Evolutionary conservation across 2,329 filamentous ascomycete genomes (phyloP).

Genomic region (Kalaharituber pfeilii): DNA sequence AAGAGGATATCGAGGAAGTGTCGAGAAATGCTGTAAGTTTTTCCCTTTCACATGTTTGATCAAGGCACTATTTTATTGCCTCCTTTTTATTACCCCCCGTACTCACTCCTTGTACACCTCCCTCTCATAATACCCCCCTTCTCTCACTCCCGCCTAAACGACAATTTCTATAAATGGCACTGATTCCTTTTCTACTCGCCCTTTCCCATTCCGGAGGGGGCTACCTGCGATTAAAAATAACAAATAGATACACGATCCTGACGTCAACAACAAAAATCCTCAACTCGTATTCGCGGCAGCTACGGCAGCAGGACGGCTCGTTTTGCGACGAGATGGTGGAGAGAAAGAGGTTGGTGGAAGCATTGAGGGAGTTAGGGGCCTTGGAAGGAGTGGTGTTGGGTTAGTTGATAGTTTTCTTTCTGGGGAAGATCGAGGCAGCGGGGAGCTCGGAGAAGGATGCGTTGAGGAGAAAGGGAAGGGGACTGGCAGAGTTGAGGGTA

Average conservation of each 20-base stretch:
- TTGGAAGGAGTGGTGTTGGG: too few relatives aligned
- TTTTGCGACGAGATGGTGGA: constrained; percentile 15
- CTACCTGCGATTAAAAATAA: constrained; percentile 1
- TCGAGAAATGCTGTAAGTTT: constrained; percentile 4
- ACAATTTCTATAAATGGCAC: neutral
- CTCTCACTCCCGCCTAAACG: too few relatives aligned
- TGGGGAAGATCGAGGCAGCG: too few relatives aligned
- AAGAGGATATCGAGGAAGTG: constrained; percentile 14
- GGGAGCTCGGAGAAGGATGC: too few relatives aligned
- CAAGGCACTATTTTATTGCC: too few relatives aligned
- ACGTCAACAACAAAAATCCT: neutral
- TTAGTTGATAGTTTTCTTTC: too few relatives aligned
- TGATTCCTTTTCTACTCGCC: neutral
- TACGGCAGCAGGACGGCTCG: constrained; percentile 8
- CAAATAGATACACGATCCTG: constrained; percentile 8
- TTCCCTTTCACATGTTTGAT: neutral
- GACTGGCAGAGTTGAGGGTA: too few relatives aligned
- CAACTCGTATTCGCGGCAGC: neutral
- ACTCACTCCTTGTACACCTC: too few relatives aligned
- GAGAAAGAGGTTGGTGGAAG: constrained; percentile 14
- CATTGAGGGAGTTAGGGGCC: constrained; percentile 10
- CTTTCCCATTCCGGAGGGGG: neutral
- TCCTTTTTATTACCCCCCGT: too few relatives aligned
- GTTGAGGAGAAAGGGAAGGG: too few relatives aligned
- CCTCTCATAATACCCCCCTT: too few relatives aligned